These are phyloP conservation scores for Sporothrix inflata DNA, from an alignment of 2,329 filamentous ascomycete genomes.

Conservation along the genomic window DNA sequence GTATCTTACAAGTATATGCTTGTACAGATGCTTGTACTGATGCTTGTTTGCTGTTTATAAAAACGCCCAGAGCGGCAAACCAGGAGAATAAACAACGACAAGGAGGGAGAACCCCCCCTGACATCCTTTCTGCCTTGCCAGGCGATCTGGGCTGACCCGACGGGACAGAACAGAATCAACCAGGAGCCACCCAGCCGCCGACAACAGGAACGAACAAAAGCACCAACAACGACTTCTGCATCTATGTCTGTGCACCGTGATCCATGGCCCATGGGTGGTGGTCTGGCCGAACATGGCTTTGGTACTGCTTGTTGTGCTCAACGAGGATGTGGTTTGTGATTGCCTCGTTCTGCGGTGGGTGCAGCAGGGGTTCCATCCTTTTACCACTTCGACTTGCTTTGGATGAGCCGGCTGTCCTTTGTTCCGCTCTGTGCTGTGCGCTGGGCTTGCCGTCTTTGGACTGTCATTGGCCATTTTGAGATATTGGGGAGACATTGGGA, in stretches of 20 bases:
- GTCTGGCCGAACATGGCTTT: background rate
- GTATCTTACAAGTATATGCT: no score
- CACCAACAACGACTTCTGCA: background rate
- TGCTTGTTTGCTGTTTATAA: background rate
- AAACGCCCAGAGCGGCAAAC: background rate
- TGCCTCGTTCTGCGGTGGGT: background rate
- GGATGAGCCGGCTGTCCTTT: background rate
- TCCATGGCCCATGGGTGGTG: background rate
- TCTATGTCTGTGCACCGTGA: background rate
- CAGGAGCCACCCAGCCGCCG: background rate
- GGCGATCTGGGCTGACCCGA: slow-evolving; percentile 11
- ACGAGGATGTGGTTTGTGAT: background rate
- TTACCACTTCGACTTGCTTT: background rate
- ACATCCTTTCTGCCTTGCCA: slow-evolving; percentile 12
- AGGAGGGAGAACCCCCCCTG: background rate
- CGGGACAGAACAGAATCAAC: background rate
- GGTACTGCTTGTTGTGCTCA: background rate
- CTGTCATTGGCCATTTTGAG: background rate
- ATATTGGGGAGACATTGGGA: no score
- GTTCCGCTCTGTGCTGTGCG: background rate
- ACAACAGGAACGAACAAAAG: background rate
- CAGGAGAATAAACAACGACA: background rate
- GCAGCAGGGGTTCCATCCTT: background rate
- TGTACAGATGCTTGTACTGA: background rate
- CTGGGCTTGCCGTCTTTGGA: background rate